These are phyloP conservation scores for Dactylellina drechsleri DNA, from an alignment of 2,329 filamentous ascomycete species.

Conservation along the genomic window DNA sequence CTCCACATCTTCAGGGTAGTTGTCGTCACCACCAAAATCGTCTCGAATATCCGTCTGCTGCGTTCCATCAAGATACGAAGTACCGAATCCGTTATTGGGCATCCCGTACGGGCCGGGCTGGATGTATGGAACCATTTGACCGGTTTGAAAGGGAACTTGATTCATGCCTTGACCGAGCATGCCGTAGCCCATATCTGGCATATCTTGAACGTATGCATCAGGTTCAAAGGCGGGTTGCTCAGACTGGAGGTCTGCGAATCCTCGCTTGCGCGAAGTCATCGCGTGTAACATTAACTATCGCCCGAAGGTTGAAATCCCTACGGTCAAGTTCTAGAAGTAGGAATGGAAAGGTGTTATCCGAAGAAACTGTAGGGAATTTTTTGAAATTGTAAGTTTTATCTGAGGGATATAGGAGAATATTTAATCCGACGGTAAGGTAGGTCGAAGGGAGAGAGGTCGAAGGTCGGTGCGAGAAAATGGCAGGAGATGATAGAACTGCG, in stretches of 20 bases:
- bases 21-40: conserved; percentile 76
- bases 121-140: conserved; percentile 49
- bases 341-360: background rate
- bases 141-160: conserved; percentile 41
- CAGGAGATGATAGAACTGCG: conserved; percentile 7
- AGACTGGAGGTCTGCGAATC: conserved; percentile 50
- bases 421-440: background rate
- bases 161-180: conserved; percentile 43
- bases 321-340: conserved; percentile 6
- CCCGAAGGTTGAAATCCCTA: conserved; percentile 19
- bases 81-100: conserved; percentile 33
- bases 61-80: conserved; percentile 42
- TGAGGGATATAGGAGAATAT: conserved; percentile 37
- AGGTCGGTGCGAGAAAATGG: conserved; percentile 33
- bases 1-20: conserved; percentile 68
- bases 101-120: conserved; percentile 40
- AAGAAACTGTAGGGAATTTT: conserved; percentile 27
- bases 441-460: conserved; percentile 14
- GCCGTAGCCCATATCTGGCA: conserved; percentile 43
- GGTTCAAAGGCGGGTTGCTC: conserved; percentile 45
- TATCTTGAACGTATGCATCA: conserved; percentile 43
- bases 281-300: conserved; percentile 47
- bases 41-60: conserved; percentile 24
- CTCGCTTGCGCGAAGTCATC: conserved; percentile 54
- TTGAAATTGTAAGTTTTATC: conserved; percentile 5